Base-by-base conservation (phyloP, 164 flowering plant genomes). In the Chimonanthus praecox region DNA sequence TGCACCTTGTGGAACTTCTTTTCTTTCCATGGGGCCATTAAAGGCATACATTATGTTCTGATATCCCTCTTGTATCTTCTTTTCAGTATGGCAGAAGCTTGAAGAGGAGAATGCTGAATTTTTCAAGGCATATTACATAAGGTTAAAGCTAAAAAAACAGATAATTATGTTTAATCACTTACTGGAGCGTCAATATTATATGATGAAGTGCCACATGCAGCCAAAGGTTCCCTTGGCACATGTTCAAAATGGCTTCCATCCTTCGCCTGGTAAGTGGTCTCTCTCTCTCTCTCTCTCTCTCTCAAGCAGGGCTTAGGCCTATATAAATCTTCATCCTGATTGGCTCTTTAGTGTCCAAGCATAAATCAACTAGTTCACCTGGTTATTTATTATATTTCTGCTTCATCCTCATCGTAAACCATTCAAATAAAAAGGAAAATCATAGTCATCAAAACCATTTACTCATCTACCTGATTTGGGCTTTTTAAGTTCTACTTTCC, bases 21-120 rank as follows among this genome's bases (percentile, higher is more conserved):
- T 33, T 33, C 33, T 33, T 33, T 1, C 33, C 33, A 33, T 33
- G 33, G 33, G 33, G 33, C 33, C 33, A 0, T 33, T 33, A 54
- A 6, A 2, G 16, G 60, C 60, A 18, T 47, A 45, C 15, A 44
- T 13, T 66, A 16, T 73, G 43, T 11, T 49, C 72, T 79, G 58
- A 72, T 74, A 15, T 69, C 6, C 46, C n/a, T 72, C 48, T 70
- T 46, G 58, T 13, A 68, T 78, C 69, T 73, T 7, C 33, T 69
- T 69, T 74, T 43, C 80, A 95, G 99, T 95, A 7, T 95, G 99
- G 99, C 98, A 95, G 90, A 95, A 95, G 82, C 71, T 93, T 83
- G 98, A 95, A 85, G 98, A 95, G 84, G 97, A 93, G 82, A 95
- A 95, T 88, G 88, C 93, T 7, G 99, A 93, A 54, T 95, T 95